These are phyloP conservation scores for Knoxia roxburghii DNA, from an alignment of 257 asterid genomes.

Conservation along the genomic window DNA sequence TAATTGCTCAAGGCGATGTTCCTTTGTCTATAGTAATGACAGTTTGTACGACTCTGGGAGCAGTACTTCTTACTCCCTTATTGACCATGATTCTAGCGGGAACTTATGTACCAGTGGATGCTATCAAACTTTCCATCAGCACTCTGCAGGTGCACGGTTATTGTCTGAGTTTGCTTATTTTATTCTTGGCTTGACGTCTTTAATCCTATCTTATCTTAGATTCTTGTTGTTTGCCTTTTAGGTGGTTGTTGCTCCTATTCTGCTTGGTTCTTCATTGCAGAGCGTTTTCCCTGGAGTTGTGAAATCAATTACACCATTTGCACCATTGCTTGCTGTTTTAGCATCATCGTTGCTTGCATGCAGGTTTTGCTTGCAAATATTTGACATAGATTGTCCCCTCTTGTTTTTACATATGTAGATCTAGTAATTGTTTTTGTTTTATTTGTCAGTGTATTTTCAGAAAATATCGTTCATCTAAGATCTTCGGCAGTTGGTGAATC, in stretches of 20 bases:
- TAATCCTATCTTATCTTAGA: neutral
- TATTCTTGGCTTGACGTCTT: neutral
- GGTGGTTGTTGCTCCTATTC: constrained; percentile 96
- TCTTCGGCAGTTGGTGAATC: constrained; percentile 47
- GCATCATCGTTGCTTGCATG: constrained; percentile 73
- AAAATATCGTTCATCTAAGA: constrained; percentile 58
- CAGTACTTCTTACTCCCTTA: constrained; percentile 79
- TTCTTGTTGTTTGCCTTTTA: constrained; percentile 16
- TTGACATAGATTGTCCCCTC: constrained; percentile 1
- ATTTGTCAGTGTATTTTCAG: constrained; percentile 67
- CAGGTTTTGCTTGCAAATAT: constrained; percentile 44
- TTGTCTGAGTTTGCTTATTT: neutral
- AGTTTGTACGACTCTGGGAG: constrained; percentile 76
- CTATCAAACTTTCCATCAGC: constrained; percentile 70
- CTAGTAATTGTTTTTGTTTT: constrained; percentile 17
- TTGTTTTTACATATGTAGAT: neutral
- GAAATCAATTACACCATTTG: constrained; percentile 51
- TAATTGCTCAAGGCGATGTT: constrained; percentile 90
- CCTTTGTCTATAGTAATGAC: constrained; percentile 88
- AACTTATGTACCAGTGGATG: constrained; percentile 73
- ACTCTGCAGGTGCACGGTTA: constrained; percentile 67
- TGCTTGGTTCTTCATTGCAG: constrained; percentile 73
- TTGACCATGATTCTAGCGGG: constrained; percentile 79
- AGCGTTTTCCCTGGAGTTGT: constrained; percentile 56
- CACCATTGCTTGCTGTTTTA: constrained; percentile 75